Conservation (phyloP, 192 early-diverging fungal species). For the Backusella parvicylindrica region DNA sequence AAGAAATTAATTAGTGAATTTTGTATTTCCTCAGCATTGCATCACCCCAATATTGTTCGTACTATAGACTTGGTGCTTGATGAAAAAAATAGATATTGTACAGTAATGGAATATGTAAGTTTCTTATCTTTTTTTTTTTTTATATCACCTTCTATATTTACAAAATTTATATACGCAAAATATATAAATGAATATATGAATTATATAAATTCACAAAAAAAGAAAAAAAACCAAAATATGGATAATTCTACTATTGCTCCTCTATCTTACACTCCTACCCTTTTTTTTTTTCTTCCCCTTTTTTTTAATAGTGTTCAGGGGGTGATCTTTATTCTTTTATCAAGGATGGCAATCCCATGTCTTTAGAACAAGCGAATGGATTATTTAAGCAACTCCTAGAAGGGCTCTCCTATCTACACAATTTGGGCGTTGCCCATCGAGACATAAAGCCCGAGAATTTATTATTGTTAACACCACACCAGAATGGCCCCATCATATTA, state of each 20-base stretch:
- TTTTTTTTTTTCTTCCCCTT: neutral
- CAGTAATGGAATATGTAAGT: slow-evolving; percentile 66
- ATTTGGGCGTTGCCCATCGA: slow-evolving; percentile 90
- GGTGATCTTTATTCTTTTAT: slow-evolving; percentile 81
- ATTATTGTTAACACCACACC: slow-evolving; percentile 76
- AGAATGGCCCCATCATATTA: slow-evolving; percentile 67
- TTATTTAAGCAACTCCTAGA: slow-evolving; percentile 90
- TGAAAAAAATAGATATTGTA: slow-evolving; percentile 77
- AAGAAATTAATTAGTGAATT: slow-evolving; percentile 95
- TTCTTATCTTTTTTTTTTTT: neutral
- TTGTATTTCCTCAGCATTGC: slow-evolving; percentile 85
- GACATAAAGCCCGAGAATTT: slow-evolving; percentile 87
- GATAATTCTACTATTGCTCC: neutral
- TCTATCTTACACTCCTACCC: slow-evolving; percentile 7
- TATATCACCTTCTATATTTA: neutral
- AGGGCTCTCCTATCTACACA: slow-evolving; percentile 86
- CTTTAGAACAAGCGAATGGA: slow-evolving; percentile 79
- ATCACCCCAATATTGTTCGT: slow-evolving; percentile 84
- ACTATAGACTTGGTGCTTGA: slow-evolving; percentile 96
- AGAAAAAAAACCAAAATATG: neutral
- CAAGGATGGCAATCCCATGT: slow-evolving; percentile 75
- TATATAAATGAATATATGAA: neutral
- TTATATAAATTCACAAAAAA: neutral
- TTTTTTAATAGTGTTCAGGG: slow-evolving; percentile 82
- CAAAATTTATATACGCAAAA: neutral